phyloP scores from a whole-genome alignment of 2,329 filamentous ascomycete genomes.

The Arthroderma sp. region DNA sequence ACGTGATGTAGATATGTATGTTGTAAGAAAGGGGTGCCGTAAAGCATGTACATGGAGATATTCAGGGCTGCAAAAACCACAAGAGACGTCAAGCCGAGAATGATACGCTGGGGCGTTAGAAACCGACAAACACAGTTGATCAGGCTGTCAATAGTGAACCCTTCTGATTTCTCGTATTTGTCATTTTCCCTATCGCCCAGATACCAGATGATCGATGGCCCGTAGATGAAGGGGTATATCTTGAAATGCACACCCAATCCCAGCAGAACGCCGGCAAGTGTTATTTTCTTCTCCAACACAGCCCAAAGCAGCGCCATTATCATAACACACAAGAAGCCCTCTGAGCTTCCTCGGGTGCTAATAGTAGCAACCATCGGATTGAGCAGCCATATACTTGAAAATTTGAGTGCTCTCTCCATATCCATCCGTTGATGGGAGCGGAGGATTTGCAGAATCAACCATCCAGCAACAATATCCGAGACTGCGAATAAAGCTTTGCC shows the following conservation, averaged over 20 bases:
- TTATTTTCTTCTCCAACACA: slow-evolving; percentile 49
- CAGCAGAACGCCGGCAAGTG: slow-evolving; percentile 60
- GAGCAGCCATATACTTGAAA: slow-evolving; percentile 79
- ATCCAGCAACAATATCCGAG: slow-evolving; percentile 75
- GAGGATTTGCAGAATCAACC: slow-evolving; percentile 54
- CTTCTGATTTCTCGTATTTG: background rate
- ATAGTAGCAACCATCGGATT: slow-evolving; percentile 99
- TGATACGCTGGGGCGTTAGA: slow-evolving; percentile 29
- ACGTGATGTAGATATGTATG: slow-evolving; percentile 93
- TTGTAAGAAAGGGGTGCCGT: slow-evolving; percentile 67
- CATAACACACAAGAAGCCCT: slow-evolving; percentile 76
- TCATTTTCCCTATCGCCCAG: slow-evolving; percentile 17
- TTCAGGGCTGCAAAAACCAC: slow-evolving; percentile 65
- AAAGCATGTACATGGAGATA: slow-evolving; percentile 62
- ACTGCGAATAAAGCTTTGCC: slow-evolving; percentile 79
- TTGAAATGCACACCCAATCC: slow-evolving; percentile 91
- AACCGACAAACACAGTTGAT: slow-evolving; percentile 18
- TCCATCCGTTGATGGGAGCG: slow-evolving; percentile 38
- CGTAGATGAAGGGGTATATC: slow-evolving; percentile 97
- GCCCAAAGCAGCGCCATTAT: slow-evolving; percentile 78
- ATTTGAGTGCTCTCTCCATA: slow-evolving; percentile 51
- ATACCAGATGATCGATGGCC: slow-evolving; percentile 42
- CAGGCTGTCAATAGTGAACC: background rate
- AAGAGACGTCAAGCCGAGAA: slow-evolving; percentile 48
- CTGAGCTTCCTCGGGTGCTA: slow-evolving; percentile 85